Evolutionary conservation across 2,329 filamentous ascomycete species (phyloP).

Genomic region (Cordyceps militaris): DNA sequence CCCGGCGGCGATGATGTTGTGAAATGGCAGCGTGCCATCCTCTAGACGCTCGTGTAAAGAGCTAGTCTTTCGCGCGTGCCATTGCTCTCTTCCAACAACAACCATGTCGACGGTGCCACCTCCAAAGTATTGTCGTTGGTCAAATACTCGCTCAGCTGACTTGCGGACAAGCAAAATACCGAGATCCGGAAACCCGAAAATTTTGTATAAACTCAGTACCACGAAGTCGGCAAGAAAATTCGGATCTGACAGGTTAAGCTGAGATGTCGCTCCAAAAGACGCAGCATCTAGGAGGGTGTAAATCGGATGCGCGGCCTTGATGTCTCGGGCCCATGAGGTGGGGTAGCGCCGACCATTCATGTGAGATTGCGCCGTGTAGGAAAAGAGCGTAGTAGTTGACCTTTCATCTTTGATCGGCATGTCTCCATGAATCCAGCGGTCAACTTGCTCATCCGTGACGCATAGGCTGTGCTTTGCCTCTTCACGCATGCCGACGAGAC

Average conservation of each 20-base stretch:
- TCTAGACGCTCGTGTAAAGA: slow-evolving; percentile 76
- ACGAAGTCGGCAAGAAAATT: slow-evolving; percentile 71
- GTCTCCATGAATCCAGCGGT: slow-evolving; percentile 52
- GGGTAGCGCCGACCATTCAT: slow-evolving; percentile 78
- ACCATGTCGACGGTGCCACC: slow-evolving; percentile 94
- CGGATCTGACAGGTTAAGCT: slow-evolving; percentile 60
- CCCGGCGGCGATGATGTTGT: slow-evolving; percentile 79
- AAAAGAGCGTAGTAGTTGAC: slow-evolving; percentile 48
- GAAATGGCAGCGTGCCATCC: slow-evolving; percentile 85
- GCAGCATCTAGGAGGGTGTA: slow-evolving; percentile 81
- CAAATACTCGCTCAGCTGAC: slow-evolving; percentile 55
- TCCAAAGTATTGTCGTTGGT: slow-evolving; percentile 74
- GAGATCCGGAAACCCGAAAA: slow-evolving; percentile 94
- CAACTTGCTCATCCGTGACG: slow-evolving; percentile 57
- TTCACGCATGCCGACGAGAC: slow-evolving; percentile 73
- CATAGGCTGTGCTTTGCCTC: slow-evolving; percentile 59
- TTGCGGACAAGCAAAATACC: slow-evolving; percentile 79
- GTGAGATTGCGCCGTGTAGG: slow-evolving; percentile 88
- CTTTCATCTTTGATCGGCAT: slow-evolving; percentile 23
- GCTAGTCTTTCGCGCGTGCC: slow-evolving; percentile 70
- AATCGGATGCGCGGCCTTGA: slow-evolving; percentile 32
- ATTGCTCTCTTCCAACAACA: slow-evolving; percentile 65
- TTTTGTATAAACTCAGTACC: slow-evolving; percentile 87
- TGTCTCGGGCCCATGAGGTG: slow-evolving; percentile 54
- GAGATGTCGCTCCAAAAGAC: slow-evolving; percentile 69